phyloP scores from a whole-genome alignment of 2,329 filamentous ascomycete species.

The Cladophialophora chaetospira region DNA sequence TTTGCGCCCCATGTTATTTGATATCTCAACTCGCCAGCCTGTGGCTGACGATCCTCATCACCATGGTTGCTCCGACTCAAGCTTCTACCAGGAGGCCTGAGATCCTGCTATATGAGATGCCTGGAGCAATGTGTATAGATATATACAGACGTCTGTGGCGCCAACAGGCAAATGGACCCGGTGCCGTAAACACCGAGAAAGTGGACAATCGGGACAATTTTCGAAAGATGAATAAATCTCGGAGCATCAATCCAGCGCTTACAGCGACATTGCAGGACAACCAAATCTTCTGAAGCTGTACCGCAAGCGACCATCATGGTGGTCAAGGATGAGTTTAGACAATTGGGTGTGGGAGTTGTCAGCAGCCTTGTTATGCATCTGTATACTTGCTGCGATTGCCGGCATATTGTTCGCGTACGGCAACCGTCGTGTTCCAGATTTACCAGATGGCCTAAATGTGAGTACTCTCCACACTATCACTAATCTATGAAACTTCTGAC shows the following conservation, averaged over 20 bases:
- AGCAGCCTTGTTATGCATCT: slow-evolving; percentile 19
- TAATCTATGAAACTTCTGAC: not conserved
- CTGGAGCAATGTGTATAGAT: not conserved
- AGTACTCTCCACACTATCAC: not conserved
- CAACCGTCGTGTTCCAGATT: slow-evolving; percentile 20
- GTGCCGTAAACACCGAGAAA: not conserved
- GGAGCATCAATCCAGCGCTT: slow-evolving; percentile 20
- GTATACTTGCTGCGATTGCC: slow-evolving; percentile 21
- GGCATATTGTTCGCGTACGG: slow-evolving; percentile 26
- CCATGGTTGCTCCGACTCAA: not conserved
- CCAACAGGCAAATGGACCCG: not conserved
- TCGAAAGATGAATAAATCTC: not conserved
- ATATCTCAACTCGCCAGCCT: not conserved
- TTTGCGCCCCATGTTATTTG: not conserved
- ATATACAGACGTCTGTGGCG: slow-evolving; percentile 6
- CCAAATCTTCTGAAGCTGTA: not conserved
- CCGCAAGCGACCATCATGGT: slow-evolving; percentile 12
- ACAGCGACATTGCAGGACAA: slow-evolving; percentile 10
- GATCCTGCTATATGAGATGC: not conserved
- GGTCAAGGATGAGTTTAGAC: slow-evolving; percentile 24
- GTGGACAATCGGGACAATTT: not conserved
- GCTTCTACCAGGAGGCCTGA: not conserved
- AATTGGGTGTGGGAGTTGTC: slow-evolving; percentile 28
- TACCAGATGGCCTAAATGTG: slow-evolving; percentile 19
- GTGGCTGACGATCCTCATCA: slow-evolving; percentile 8